A percentile compares a stretch with the other conserved stretches of the same genome.
Conservation (phyloP, 2,329 filamentous ascomycete species). For the Cadophora gregata region DNA sequence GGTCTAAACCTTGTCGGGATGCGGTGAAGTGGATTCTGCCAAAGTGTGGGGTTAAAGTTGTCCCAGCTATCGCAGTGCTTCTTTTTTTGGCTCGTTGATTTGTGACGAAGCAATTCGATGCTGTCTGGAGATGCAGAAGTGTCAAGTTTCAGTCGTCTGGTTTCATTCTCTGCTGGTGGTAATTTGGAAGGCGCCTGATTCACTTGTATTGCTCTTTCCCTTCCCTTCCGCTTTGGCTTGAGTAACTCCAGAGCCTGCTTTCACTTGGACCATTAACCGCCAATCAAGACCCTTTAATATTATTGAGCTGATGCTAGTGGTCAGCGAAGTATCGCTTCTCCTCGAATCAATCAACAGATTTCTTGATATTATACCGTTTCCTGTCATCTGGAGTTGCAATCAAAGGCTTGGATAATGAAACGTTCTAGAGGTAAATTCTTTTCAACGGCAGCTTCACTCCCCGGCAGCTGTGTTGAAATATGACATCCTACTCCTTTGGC, state of each 20-base stretch:
- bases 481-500: background rate
- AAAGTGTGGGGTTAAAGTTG: slow-evolving; percentile 10
- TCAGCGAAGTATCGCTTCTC: background rate
- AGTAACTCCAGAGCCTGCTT: slow-evolving; percentile 1
- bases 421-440: background rate
- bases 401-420: background rate
- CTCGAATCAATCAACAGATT: background rate
- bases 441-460: no score
- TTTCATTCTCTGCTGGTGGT: background rate
- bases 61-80: background rate
- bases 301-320: slow-evolving; percentile 13
- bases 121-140: background rate
- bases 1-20: background rate
- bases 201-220: background rate
- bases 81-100: background rate
- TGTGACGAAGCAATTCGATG: background rate
- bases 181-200: background rate
- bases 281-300: slow-evolving; percentile 13
- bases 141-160: background rate
- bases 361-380: background rate
- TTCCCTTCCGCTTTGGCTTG: slow-evolving; percentile 2
- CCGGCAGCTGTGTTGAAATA: background rate
- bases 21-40: slow-evolving; percentile 14
- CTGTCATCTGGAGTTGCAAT: background rate
- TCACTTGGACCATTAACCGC: background rate